Evolutionary conservation across 305 asterid genomes (phyloP).

Genomic region (Ilex paraguariensis): DNA sequence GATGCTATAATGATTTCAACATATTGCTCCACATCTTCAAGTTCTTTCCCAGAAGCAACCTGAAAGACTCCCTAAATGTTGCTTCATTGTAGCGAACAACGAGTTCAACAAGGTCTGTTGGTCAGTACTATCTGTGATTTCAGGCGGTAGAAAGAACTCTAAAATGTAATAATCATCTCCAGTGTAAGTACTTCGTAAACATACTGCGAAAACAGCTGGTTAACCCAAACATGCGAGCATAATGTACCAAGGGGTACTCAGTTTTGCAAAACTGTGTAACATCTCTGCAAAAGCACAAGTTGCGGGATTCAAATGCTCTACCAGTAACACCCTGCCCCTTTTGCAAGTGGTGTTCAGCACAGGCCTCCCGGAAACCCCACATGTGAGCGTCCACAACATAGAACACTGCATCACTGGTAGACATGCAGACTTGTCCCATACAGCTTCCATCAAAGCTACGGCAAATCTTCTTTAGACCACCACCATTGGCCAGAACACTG

Average conservation of each 20-base stretch:
- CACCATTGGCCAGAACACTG: constrained; percentile 69
- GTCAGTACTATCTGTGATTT: constrained; percentile 32
- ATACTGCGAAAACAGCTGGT: constrained; percentile 72
- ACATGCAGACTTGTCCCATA: constrained; percentile 87
- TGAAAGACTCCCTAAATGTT: constrained; percentile 73
- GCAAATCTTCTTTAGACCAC: constrained; percentile 82
- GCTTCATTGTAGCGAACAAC: constrained; percentile 60
- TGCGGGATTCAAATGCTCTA: constrained; percentile 62
- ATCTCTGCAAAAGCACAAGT: constrained; percentile 64
- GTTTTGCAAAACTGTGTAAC: constrained; percentile 68
- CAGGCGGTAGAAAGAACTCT: constrained; percentile 72
- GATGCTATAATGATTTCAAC: constrained; percentile 59
- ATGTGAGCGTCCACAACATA: constrained; percentile 81
- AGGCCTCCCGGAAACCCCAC: constrained; percentile 92
- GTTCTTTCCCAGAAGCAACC: constrained; percentile 81
- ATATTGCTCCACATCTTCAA: constrained; percentile 62
- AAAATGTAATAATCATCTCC: constrained; percentile 77
- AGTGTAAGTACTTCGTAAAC: constrained; percentile 71
- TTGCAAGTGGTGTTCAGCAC: constrained; percentile 86
- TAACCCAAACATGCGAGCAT: constrained; percentile 78
- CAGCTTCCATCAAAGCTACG: constrained; percentile 91
- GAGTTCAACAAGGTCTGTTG: constrained; percentile 59
- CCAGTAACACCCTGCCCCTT: constrained; percentile 94
- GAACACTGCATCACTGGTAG: constrained; percentile 75
- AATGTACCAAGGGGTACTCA: constrained; percentile 90